These are phyloP conservation scores for Beauveria asiatica DNA, from an alignment of 2,329 filamentous ascomycete species.

Conservation along the genomic window DNA sequence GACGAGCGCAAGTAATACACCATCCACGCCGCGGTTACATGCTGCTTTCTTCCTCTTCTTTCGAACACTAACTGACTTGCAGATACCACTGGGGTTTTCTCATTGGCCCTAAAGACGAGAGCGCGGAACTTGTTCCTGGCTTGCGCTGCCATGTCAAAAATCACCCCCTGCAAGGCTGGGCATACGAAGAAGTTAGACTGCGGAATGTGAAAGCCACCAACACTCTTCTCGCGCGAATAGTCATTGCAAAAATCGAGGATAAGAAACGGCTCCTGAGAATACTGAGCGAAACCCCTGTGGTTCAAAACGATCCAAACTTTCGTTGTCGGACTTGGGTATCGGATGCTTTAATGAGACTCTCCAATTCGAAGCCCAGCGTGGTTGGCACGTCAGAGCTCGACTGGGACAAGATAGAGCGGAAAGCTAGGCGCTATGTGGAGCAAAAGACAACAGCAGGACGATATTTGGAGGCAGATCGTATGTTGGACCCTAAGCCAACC, in stretches of 20 bases:
- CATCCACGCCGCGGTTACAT: too few species aligned
- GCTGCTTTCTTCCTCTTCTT: too few species aligned
- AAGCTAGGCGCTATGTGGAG: not conserved
- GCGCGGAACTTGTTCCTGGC: not conserved
- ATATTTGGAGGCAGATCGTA: not conserved
- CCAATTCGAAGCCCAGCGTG: not conserved
- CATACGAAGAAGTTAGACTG: not conserved
- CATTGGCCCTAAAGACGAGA: not conserved
- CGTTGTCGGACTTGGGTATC: not conserved
- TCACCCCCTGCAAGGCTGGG: not conserved
- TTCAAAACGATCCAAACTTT: not conserved
- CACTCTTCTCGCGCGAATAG: not conserved
- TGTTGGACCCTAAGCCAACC: not conserved
- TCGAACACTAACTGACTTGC: too few species aligned
- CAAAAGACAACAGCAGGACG: not conserved
- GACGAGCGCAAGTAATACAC: conserved; percentile 18
- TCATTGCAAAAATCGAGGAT: not conserved
- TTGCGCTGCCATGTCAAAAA: not conserved
- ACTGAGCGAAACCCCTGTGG: not conserved
- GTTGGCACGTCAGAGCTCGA: not conserved
- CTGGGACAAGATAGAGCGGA: not conserved
- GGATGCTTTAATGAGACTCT: not conserved
- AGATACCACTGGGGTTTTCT: not conserved
- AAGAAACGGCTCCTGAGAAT: not conserved
- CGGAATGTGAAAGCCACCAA: not conserved